Base-by-base conservation (phyloP, 176 grass and related monocot genomes). In the Pontederia crassipes region DNA sequence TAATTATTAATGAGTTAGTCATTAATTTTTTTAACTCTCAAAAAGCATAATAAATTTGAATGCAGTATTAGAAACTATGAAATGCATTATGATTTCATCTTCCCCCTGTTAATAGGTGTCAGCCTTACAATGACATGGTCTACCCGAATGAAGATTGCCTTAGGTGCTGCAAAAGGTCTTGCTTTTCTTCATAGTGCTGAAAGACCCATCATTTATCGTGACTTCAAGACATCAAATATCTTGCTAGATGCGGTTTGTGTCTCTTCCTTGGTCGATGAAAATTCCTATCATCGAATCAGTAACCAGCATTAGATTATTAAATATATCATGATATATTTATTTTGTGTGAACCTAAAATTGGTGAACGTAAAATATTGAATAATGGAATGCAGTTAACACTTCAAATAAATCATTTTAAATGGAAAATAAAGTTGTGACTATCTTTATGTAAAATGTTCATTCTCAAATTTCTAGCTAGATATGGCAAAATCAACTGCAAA, bases 191-290 rank as follows among this genome's bases (percentile, higher is more conserved):
- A 65, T 29, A 24, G 47, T 8, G 17, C 47, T 27, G 48, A 65
- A 51, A 65, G 46, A 65, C 46, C 62, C 17, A 65, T 65, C 48
- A 65, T 65, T 28, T 65, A 65, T 65, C 62, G 62, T 50, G 62
- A 65, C 62, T 65, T 65, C 15, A 65, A 65, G 48, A 65, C 62
- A 9, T 65, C 62, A 50, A 65, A 65, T 15, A 65, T 65, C 15
- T 65, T 65, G 28, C 62, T 65, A 15, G 62, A 65, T 65, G 47
- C 47, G 62, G 62, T 65, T 51, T 51, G 62, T 65, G 62, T 40
- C 46, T 14, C 10, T 13, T 51, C 20, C 18, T 65, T 65, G 14
- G 0, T 4, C n/a, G 3, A 20, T 49, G 8, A 65, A 12, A 18
- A 12, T 58, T 58, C 11, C 16, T 24, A 24, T 40, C 32, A 40